Evolutionary conservation across 2,329 filamentous ascomycete genomes (phyloP).

Genomic region (Penicillium sp.): DNA sequence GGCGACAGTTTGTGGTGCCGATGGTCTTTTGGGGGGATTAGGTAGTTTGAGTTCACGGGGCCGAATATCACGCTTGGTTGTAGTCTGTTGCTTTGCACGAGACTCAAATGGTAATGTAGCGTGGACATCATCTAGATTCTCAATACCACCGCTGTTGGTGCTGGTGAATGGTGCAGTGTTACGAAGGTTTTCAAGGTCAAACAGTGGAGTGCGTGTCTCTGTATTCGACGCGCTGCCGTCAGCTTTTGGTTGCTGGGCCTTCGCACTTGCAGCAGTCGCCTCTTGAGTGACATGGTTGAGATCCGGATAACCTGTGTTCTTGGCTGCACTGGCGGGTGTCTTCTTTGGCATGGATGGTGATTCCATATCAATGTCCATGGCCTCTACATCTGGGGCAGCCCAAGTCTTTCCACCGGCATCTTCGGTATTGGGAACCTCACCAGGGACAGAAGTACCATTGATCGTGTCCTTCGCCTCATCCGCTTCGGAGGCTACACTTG

Average conservation of each 20-base stretch:
- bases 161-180: slow-evolving; percentile 52
- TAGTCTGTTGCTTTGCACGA: slow-evolving; percentile 47
- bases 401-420: not conserved
- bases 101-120: slow-evolving; percentile 61
- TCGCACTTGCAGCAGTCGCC: slow-evolving; percentile 13
- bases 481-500: slow-evolving; percentile 40
- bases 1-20: slow-evolving; percentile 28
- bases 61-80: slow-evolving; percentile 39
- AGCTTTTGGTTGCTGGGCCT: slow-evolving; percentile 5
- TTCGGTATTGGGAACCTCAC: slow-evolving; percentile 6
- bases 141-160: slow-evolving; percentile 50
- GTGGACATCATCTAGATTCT: slow-evolving; percentile 55
- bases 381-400: slow-evolving; percentile 31
- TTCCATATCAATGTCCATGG: slow-evolving; percentile 51
- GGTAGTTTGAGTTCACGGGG: slow-evolving; percentile 49
- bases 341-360: slow-evolving; percentile 12
- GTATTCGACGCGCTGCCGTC: slow-evolving; percentile 8
- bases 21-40: slow-evolving; percentile 53
- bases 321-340: not conserved
- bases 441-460: slow-evolving; percentile 20
- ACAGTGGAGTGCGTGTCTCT: slow-evolving; percentile 22
- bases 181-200: slow-evolving; percentile 54
- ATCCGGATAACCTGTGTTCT: slow-evolving; percentile 19
- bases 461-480: slow-evolving; percentile 39
- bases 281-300: slow-evolving; percentile 12